A percentile compares a stretch with the other conserved stretches of the same genome.
phyloP scores from a whole-genome alignment of 2,329 filamentous ascomycete species.

The Aplosporella prunicola region DNA sequence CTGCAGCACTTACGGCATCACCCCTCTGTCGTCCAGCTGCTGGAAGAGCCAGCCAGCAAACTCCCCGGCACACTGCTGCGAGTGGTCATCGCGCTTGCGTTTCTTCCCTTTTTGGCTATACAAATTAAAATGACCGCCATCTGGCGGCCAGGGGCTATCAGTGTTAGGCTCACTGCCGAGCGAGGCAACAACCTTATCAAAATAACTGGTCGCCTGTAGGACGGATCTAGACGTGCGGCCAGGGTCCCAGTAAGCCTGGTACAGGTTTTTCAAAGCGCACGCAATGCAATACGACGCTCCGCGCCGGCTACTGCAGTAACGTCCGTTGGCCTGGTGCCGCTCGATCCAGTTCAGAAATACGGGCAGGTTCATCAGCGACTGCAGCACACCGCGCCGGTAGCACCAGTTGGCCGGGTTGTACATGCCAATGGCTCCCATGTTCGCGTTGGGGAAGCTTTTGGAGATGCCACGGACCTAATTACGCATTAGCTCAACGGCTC shows the following conservation, averaged over 20 bases:
- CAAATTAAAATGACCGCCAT: too few species aligned
- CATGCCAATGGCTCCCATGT: slow-evolving; percentile 11
- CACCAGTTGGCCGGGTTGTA: slow-evolving; percentile 13
- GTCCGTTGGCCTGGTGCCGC: not conserved
- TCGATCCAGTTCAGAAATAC: slow-evolving; percentile 13
- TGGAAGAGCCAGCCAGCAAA: not conserved
- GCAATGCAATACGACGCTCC: not conserved
- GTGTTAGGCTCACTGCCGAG: too few species aligned
- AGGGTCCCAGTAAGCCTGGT: slow-evolving; percentile 5
- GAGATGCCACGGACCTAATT: not conserved
- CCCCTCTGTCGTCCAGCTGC: too few species aligned
- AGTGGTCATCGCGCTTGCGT: too few species aligned
- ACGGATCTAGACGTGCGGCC: not conserved
- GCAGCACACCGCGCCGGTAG: slow-evolving; percentile 15
- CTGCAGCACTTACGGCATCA: too few species aligned
- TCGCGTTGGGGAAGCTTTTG: not conserved
- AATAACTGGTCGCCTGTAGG: not conserved
- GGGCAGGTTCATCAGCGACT: slow-evolving; percentile 13
- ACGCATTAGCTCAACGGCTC: not conserved
- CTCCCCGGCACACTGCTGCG: too few species aligned
- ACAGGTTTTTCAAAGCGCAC: slow-evolving; percentile 3
- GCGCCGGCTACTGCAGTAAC: slow-evolving; percentile 2
- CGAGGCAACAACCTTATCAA: not conserved
- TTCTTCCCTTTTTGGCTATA: too few species aligned
- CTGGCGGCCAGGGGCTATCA: not conserved